phyloP scores from a whole-genome alignment of 1,284 basidiomycete genomes.

The Sutorius eximius region DNA sequence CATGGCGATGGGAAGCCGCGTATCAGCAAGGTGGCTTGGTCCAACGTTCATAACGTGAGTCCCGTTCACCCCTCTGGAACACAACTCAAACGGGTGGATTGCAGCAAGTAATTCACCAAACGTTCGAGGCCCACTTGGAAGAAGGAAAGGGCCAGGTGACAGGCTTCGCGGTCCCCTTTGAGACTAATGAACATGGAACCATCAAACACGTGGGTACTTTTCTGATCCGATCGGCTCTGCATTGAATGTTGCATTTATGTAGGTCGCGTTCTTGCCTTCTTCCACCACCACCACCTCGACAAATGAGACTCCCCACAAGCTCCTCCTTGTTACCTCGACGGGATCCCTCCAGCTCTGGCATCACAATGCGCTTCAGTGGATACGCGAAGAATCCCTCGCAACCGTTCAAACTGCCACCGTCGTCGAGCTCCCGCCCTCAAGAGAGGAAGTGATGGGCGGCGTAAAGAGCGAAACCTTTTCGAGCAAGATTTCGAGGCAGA shows the following conservation, averaged over 20 bases:
- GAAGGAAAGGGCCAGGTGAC: slow-evolving; percentile 58
- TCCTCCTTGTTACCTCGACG: slow-evolving; percentile 71
- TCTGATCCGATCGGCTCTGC: not conserved
- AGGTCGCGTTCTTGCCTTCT: slow-evolving; percentile 60
- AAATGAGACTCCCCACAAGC: slow-evolving; percentile 40
- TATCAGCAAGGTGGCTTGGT: slow-evolving; percentile 77
- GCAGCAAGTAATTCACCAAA: slow-evolving; percentile 54
- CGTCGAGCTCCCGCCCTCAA: slow-evolving; percentile 74
- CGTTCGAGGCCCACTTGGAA: slow-evolving; percentile 56
- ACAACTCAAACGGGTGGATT: not conserved
- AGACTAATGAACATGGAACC: slow-evolving; percentile 70
- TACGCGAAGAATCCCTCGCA: slow-evolving; percentile 80
- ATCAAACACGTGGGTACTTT: slow-evolving; percentile 60
- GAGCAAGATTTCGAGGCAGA: slow-evolving; percentile 58
- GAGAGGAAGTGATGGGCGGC: slow-evolving; percentile 12
- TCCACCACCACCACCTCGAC: slow-evolving; percentile 30
- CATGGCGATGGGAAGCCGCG: slow-evolving; percentile 59
- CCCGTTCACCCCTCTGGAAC: slow-evolving; percentile 5
- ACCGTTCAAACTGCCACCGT: slow-evolving; percentile 66
- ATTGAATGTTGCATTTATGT: slow-evolving; percentile 7
- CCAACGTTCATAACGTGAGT: slow-evolving; percentile 55
- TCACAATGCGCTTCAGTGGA: slow-evolving; percentile 67
- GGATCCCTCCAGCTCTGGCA: slow-evolving; percentile 81
- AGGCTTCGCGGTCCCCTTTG: slow-evolving; percentile 71
- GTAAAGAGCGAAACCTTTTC: slow-evolving; percentile 50